Conservation (phyloP, 495 filamentous ascomycete species). For the Penicillium coprophilum region DNA sequence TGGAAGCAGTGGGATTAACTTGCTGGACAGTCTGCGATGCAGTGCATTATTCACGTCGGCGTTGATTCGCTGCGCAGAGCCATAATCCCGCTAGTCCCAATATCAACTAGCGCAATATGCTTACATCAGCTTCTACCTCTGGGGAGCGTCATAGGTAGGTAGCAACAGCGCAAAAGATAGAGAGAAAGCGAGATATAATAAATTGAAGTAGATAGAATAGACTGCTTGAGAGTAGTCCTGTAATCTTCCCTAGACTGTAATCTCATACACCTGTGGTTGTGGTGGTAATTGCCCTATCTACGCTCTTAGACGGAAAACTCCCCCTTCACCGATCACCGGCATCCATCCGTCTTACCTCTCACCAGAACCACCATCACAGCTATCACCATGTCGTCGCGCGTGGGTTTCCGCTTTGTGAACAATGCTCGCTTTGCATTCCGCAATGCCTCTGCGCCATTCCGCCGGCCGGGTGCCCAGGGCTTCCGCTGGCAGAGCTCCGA, state of each 20-base stretch:
- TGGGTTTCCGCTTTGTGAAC: constrained; percentile 51
- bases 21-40: constrained; percentile 14
- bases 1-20: constrained; percentile 17
- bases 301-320: constrained; percentile 24
- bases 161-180: neutral
- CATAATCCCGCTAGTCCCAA: constrained; percentile 20
- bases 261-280: constrained; percentile 1
- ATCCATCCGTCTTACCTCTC: constrained; percentile 24
- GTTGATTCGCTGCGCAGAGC: constrained; percentile 30
- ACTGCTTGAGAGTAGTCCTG: neutral
- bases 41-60: constrained; percentile 29
- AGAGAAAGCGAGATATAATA: neutral
- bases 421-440: constrained; percentile 55
- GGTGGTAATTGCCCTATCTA: constrained; percentile 9
- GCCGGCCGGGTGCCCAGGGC: constrained; percentile 50
- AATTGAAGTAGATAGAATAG: neutral
- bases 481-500: constrained; percentile 68
- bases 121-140: constrained; percentile 39
- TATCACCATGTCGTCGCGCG: constrained; percentile 47
- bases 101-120: constrained; percentile 17
- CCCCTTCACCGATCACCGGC: constrained; percentile 27
- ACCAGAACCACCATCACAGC: constrained; percentile 15
- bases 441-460: constrained; percentile 51
- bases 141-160: constrained; percentile 12
- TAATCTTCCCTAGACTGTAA: neutral